Conservation (phyloP, 2,329 filamentous ascomycete species). For the Piedraia hortae region DNA sequence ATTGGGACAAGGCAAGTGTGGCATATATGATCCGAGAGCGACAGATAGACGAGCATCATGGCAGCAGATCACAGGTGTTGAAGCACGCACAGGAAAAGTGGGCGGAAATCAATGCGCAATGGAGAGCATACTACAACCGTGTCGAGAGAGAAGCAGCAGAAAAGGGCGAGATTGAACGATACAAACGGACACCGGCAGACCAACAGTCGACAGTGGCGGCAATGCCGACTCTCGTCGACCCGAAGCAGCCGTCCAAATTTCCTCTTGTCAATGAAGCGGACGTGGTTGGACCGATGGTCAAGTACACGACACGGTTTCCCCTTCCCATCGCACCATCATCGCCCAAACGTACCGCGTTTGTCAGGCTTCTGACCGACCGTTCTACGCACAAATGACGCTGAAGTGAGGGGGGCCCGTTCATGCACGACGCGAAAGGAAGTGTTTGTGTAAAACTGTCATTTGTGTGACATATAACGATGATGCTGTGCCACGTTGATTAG, state of each 20-base stretch:
- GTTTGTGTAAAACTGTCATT: too few relatives aligned
- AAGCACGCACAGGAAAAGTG: conserved; percentile 69
- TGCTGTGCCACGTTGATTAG: too few relatives aligned
- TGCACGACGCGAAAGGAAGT: too few relatives aligned
- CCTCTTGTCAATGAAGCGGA: conserved; percentile 69
- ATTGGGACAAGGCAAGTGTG: conserved; percentile 59
- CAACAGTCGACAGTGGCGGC: conserved; percentile 27
- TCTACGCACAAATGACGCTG: too few relatives aligned
- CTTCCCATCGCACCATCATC: too few relatives aligned
- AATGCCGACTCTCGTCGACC: conserved; percentile 35
- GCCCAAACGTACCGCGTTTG: conserved; percentile 8
- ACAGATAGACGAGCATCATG: conserved; percentile 72
- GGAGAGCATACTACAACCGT: conserved; percentile 42
- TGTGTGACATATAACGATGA: too few relatives aligned
- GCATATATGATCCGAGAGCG: conserved; percentile 79
- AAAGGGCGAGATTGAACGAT: conserved; percentile 15
- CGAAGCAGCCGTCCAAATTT: conserved; percentile 49
- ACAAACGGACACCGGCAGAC: conserved; percentile 14
- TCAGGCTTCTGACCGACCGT: conserved; percentile 13
- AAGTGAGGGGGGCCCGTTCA: too few relatives aligned
- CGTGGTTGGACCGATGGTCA: conserved; percentile 74
- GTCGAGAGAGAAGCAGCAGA: conserved; percentile 18
- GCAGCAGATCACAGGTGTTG: conserved; percentile 69
- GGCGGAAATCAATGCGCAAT: conserved; percentile 47
- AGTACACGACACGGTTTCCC: conserved; percentile 5